Evolutionary conservation across 345 rosid genomes (phyloP).

Genomic region (Hibiscus syriacus): DNA sequence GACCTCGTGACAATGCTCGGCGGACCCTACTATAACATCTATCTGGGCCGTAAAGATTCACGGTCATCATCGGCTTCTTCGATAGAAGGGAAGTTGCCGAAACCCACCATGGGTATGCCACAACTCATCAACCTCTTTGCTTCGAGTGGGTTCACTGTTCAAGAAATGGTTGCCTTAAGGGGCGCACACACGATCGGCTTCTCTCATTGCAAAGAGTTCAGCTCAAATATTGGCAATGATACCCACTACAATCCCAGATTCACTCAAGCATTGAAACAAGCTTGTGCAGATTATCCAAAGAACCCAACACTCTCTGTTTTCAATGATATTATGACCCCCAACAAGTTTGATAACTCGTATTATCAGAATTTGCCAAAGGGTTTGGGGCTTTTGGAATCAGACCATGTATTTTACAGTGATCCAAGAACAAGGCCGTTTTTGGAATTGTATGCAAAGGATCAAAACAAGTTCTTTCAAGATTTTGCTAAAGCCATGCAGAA

Average conservation of each 20-base stretch:
- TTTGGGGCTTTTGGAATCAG: constrained; percentile 68
- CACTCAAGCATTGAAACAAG: constrained; percentile 49
- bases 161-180: constrained; percentile 80
- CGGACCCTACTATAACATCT: constrained; percentile 64
- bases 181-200: constrained; percentile 93
- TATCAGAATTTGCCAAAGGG: constrained; percentile 75
- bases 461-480: constrained; percentile 55
- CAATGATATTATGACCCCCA: constrained; percentile 88
- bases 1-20: constrained; percentile 66
- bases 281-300: constrained; percentile 49
- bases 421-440: constrained; percentile 56
- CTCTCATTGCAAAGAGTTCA: constrained; percentile 87
- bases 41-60: constrained; percentile 67
- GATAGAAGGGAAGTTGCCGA: constrained; percentile 51
- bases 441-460: constrained; percentile 58
- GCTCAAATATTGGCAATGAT: constrained; percentile 28
- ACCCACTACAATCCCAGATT: constrained; percentile 67
- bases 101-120: constrained; percentile 50
- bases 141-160: constrained; percentile 49
- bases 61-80: constrained; percentile 40
- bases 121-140: constrained; percentile 45
- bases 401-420: constrained; percentile 54
- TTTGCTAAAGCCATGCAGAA: constrained; percentile 76
- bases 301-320: constrained; percentile 75
- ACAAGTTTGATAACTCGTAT: constrained; percentile 78